Base-by-base conservation (phyloP, 2,329 filamentous ascomycete species). In the Aschersonia sp. region DNA sequence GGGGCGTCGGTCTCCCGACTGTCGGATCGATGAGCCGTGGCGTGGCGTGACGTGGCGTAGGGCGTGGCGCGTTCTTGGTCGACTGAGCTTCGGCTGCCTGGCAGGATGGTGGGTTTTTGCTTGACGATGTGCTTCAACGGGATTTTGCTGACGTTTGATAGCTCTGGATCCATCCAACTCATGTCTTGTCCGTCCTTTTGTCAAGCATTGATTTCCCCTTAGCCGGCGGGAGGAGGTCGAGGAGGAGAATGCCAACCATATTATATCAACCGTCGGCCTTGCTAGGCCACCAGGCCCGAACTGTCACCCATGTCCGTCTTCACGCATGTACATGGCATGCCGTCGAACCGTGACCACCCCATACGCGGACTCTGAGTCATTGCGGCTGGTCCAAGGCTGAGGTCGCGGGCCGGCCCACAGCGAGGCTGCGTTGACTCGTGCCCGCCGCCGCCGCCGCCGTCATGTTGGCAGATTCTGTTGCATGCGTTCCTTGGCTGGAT, bases 311-410 rank as follows among this genome's bases (percentile, higher is more conserved):
- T 37, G 35, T 37, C 35, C 35, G 2, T 5, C 35, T 37, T 37
- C 35, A 37, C 35, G 35, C 35, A 37, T 37, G 5, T 22, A 22
- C 22, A 22, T 22, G 22, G 22, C 2, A 22, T 37, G 8, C 35
- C 12, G 35, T 37, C 35, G 8, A 37, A 37, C 35, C 35, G 35
- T 37, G 8, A 42, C 9, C 12, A 42, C 4, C 9, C 4, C 22
- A 14, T 29, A 10, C 9, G 40, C 11, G 40, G 11, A 14, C 40
- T 42, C 40, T 42, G 40, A 42, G 4, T 42, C 40, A 42, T 42
- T 42, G 40, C 8, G 12, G 14, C 12, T n/a, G 12, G 7, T 32
- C 29, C 47, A 55, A 60, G 52, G 56, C 59, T 54, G 59, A 59
- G 56, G 35, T 37, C 35, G 12, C 35, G 35, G 35, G 35, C 35